A percentile compares a stretch with the other conserved stretches of the same genome.
These are phyloP conservation scores for Metschnikowia bowlesiae DNA, from an alignment of 805 yeast genomes.

Conservation along the genomic window DNA sequence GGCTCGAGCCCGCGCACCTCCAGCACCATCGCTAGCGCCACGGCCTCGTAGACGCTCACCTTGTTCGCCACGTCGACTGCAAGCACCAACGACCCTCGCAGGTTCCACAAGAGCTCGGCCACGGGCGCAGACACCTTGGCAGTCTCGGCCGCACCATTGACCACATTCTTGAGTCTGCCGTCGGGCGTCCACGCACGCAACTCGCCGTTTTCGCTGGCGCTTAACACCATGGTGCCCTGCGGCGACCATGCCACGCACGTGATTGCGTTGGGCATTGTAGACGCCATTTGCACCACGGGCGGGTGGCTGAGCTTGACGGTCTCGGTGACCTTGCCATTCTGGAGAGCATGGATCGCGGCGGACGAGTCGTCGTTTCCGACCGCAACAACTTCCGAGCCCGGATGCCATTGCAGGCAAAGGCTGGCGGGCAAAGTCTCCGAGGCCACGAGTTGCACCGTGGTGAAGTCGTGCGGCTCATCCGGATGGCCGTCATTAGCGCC, in stretches of 20 bases:
- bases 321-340: slow-evolving; percentile 24
- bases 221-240: slow-evolving; percentile 55
- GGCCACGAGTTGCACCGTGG: slow-evolving; percentile 38
- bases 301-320: slow-evolving; percentile 33
- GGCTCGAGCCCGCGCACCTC: slow-evolving; percentile 19
- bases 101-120: slow-evolving; percentile 56
- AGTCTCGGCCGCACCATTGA: slow-evolving; percentile 19
- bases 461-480: slow-evolving; percentile 1
- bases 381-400: slow-evolving; percentile 45
- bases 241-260: slow-evolving; percentile 59
- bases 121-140: slow-evolving; percentile 36
- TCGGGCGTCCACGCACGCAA: slow-evolving; percentile 72
- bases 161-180: slow-evolving; percentile 56
- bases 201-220: slow-evolving; percentile 69
- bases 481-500: no score
- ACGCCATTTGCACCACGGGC: slow-evolving; percentile 20
- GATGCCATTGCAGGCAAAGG: slow-evolving; percentile 54
- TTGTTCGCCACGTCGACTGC: slow-evolving; percentile 49
- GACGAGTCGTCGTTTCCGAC: slow-evolving; percentile 49
- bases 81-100: slow-evolving; percentile 48
- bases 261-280: slow-evolving; percentile 21
- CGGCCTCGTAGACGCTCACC: slow-evolving; percentile 61
- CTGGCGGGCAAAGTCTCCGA: slow-evolving; percentile 38
- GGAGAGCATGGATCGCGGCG: slow-evolving; percentile 42
- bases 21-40: slow-evolving; percentile 31